A percentile compares a stretch with the other conserved stretches of the same genome.
phyloP scores from a whole-genome alignment of 805 yeast species.

The Pichia exigua region DNA sequence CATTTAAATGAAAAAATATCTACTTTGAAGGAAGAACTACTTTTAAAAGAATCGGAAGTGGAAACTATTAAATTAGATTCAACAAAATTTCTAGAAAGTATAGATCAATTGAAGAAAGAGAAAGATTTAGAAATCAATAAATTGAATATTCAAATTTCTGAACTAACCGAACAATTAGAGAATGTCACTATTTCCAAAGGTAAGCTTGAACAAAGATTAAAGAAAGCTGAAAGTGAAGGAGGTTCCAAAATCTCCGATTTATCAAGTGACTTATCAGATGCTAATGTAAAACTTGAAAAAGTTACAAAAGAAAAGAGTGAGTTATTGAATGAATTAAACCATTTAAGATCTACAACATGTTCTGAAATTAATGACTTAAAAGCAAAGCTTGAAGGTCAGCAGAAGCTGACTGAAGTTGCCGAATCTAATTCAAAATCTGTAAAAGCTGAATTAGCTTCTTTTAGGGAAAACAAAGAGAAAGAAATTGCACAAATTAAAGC shows the following conservation, averaged over 20 bases:
- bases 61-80: not conserved
- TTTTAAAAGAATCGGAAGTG: not conserved
- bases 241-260: not conserved
- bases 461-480: not conserved
- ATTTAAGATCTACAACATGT: not conserved
- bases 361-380: slow-evolving; percentile 1
- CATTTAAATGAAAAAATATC: not conserved
- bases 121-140: not conserved
- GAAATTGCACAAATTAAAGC: not conserved
- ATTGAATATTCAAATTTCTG: not conserved
- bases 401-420: not conserved
- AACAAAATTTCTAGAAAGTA: no score
- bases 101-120: not conserved
- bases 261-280: not conserved
- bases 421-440: not conserved
- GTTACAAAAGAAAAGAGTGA: not conserved
- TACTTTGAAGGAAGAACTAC: not conserved
- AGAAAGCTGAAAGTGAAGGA: not conserved
- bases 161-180: not conserved
- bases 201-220: not conserved
- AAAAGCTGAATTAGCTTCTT: not conserved
- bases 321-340: not conserved
- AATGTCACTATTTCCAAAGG: not conserved
- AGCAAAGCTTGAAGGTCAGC: not conserved
- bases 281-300: not conserved